A percentile compares a stretch with the other conserved stretches of the same genome.
phyloP scores from a whole-genome alignment of 1,139 yeast species.

The Saccharomycopsis hybrid region DNA sequence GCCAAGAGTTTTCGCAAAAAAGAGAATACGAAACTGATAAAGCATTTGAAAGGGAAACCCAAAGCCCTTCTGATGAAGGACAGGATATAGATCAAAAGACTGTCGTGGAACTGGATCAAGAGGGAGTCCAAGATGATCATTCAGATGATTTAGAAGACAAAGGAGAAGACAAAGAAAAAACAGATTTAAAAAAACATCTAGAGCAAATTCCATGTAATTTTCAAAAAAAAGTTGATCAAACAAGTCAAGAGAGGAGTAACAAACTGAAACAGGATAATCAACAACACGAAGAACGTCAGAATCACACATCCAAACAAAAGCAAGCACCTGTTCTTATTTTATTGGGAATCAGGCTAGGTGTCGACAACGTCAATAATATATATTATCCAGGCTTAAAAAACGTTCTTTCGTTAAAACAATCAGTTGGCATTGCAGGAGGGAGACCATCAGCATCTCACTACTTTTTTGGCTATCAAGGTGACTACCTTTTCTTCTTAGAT shows the following conservation, averaged over 20 bases:
- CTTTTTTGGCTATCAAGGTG: constrained; percentile 76
- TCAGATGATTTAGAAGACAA: background rate
- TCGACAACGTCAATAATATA: constrained; percentile 61
- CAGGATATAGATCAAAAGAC: too few relatives aligned
- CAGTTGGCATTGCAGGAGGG: constrained; percentile 96
- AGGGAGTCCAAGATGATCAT: constrained; percentile 22
- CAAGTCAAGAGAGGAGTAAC: too few relatives aligned
- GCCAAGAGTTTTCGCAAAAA: too few relatives aligned
- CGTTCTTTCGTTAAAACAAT: constrained; percentile 48
- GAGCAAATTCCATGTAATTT: too few relatives aligned
- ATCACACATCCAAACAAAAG: background rate
- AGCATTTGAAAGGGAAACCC: too few relatives aligned
- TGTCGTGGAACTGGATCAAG: too few relatives aligned
- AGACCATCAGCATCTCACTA: constrained; percentile 90
- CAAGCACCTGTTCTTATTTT: constrained; percentile 63
- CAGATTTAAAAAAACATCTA: background rate
- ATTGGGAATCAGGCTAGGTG: constrained; percentile 78
- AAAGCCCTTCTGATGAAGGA: too few relatives aligned
- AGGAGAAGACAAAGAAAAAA: background rate
- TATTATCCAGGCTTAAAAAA: constrained; percentile 68
- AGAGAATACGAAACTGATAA: background rate
- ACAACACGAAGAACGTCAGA: background rate
- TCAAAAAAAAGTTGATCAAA: too few relatives aligned
- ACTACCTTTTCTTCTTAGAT: constrained; percentile 69
- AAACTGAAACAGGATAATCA: too few relatives aligned